Conservation (phyloP, 1,139 yeast genomes). For the Diutina rugosa region DNA sequence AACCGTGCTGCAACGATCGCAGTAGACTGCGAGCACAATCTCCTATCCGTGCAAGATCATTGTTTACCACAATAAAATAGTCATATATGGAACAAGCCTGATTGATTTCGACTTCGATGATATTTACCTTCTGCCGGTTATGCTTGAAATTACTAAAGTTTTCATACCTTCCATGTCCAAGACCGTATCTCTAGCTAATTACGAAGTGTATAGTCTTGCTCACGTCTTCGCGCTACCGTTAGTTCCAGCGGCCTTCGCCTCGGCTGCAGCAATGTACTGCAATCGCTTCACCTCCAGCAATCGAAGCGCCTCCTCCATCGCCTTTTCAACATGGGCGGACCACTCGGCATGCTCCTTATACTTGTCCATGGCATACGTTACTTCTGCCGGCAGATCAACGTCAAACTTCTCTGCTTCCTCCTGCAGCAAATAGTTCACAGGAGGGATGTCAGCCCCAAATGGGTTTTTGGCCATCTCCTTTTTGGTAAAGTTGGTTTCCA, state of each 20-base stretch:
- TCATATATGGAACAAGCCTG: no score
- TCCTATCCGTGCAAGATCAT: no score
- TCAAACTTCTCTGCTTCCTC: constrained; percentile 36
- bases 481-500: constrained; percentile 54
- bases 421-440: constrained; percentile 3
- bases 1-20: no score
- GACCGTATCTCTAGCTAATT: no score
- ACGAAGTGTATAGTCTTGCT: no score
- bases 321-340: background rate
- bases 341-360: constrained; percentile 35
- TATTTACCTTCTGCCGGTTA: no score
- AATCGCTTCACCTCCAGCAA: background rate
- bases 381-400: constrained; percentile 60
- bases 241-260: background rate
- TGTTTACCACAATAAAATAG: no score
- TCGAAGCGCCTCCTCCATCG: background rate
- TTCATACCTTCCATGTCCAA: no score
- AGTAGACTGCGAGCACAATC: no score
- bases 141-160: no score
- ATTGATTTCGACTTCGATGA: no score
- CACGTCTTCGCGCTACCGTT: background rate
- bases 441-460: constrained; percentile 36
- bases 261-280: background rate
- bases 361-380: constrained; percentile 61
- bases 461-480: constrained; percentile 50